phyloP scores from a whole-genome alignment of 129 eudicot genomes.

The Ambrosia trifida region DNA sequence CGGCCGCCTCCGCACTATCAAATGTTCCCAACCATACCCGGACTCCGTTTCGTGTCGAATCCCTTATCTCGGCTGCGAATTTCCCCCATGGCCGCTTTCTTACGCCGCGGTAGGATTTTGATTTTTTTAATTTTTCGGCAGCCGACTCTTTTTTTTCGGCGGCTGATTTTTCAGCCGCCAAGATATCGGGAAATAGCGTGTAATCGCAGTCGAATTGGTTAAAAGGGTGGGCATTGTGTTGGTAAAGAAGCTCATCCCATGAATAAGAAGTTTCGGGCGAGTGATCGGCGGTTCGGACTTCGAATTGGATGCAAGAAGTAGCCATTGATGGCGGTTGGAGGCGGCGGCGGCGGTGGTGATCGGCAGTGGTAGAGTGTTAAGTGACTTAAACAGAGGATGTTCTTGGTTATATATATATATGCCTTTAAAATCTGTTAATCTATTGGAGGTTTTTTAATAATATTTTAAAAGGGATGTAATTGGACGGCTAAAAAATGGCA shows the following conservation, averaged over 20 bases:
- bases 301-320: background rate
- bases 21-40: conserved; percentile 11
- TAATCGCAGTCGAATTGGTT: background rate
- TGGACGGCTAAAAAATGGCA: background rate
- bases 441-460: background rate
- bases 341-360: background rate
- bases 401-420: background rate
- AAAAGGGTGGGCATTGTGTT: conserved; percentile 1
- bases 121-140: background rate
- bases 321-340: background rate
- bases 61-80: background rate
- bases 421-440: background rate
- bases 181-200: background rate
- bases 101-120: background rate
- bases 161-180: background rate
- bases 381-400: background rate
- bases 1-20: background rate
- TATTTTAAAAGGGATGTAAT: background rate
- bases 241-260: conserved; percentile 13
- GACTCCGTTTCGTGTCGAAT: conserved; percentile 2
- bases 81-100: conserved; percentile 14
- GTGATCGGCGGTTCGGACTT: background rate
- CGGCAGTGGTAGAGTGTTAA: no score
- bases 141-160: background rate
- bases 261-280: conserved; percentile 12